A percentile compares a stretch with the other conserved stretches of the same genome.
Conservation (phyloP, 1,284 basidiomycete species). For the Moesziomyces sp. region DNA sequence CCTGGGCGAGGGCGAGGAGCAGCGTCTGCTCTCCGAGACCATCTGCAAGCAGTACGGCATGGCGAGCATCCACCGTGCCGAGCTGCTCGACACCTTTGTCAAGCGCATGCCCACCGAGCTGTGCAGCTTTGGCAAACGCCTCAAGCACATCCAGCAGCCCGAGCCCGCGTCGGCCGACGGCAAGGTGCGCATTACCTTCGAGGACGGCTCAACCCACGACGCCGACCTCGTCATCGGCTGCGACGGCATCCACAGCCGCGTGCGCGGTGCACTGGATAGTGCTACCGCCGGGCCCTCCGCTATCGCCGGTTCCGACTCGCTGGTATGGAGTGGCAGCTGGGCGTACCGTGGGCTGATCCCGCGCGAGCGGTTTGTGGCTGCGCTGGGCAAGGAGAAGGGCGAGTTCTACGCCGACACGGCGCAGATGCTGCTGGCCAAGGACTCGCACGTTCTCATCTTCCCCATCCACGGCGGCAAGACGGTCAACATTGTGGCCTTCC, state of each 20-base stretch:
- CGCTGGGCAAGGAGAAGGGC: constrained; percentile 44
- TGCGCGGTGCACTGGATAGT: constrained; percentile 50
- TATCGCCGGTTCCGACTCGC: constrained; percentile 22
- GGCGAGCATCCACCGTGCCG: constrained; percentile 47
- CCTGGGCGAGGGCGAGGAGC: constrained; percentile 26
- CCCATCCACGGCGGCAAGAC: constrained; percentile 70
- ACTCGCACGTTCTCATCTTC: constrained; percentile 73
- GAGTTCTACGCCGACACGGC: constrained; percentile 47
- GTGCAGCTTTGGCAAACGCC: constrained; percentile 43
- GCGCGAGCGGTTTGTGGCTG: constrained; percentile 39
- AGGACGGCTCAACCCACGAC: constrained; percentile 35
- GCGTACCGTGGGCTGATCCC: constrained; percentile 60
- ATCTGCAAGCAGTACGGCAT: constrained; percentile 44
- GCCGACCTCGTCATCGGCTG: constrained; percentile 63
- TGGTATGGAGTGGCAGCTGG: constrained; percentile 61
- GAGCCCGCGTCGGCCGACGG: neutral
- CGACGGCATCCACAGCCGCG: constrained; percentile 63
- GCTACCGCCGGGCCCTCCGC: constrained; percentile 28
- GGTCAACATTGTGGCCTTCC: constrained; percentile 74
- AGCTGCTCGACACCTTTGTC: constrained; percentile 44
- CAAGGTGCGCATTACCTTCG: constrained; percentile 26
- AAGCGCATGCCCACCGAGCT: constrained; percentile 24
- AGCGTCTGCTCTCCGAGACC: constrained; percentile 37
- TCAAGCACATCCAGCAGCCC: constrained; percentile 26
- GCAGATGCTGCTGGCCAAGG: constrained; percentile 57